Base-by-base conservation (phyloP, 2,329 filamentous ascomycete genomes). In the Venturia effusa region DNA sequence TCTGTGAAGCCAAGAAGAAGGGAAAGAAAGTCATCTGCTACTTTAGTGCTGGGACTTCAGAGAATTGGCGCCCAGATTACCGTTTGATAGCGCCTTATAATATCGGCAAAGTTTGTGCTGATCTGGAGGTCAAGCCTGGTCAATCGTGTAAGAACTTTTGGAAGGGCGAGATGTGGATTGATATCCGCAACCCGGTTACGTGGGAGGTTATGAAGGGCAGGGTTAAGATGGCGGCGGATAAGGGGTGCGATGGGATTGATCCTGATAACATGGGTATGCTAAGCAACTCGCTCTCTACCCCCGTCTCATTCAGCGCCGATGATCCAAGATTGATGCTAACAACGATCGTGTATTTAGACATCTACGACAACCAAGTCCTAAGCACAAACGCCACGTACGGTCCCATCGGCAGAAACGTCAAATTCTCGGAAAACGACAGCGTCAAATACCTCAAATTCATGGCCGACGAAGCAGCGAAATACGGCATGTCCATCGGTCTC, bases 401-500 rank as follows among this genome's bases (percentile, higher is more conserved):
- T 4, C 45, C 45, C 1, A 8, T 51, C 24, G 59, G 45, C 11
- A 63, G 24, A 22, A 40, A 32, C 15, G 22, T 45, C 19, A 54
- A 54, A 17, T 60, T 65, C 22, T 59, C 43, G 17, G 24, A 64
- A 24, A 32, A 39, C 17, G 64, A 65, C 61, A 59, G 63, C n/a
- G 51, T 65, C 37, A 45, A 65, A 15, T 65, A 59, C 64, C 13
- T 65, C 45, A 64, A 64, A 39, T 65, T 64, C 39, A 32, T 65
- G 24, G 64, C 61, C 13, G 41, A 64, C 24, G 64, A 65, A 37
- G 64, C 62, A 15, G 34, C 34, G 2, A 64, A 48, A 40, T 60
- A 54, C n/a, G 43, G 55, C 66, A 75, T 90, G 71, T 80, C 83
- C 1, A 79, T 85, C 8, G 88, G 88, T 0, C 78, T 90, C 63